Evolutionary conservation across 1,139 yeast species (phyloP), one percentile per base, ranked within the genome.

Genomic region (Candida sp.): DNA sequence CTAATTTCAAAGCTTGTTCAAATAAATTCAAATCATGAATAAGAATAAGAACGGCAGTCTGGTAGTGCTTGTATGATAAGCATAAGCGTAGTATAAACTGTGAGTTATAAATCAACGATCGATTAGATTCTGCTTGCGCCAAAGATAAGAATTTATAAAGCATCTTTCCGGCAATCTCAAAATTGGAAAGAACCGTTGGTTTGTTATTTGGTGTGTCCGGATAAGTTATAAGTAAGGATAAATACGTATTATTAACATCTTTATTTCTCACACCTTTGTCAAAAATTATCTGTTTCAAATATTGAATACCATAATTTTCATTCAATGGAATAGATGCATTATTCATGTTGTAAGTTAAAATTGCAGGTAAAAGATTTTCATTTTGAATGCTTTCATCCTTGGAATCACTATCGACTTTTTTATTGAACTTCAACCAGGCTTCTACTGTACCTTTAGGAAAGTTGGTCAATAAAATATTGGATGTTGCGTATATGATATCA

Each of bases 1-100:
- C 95, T 46, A 91, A 60, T 41, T 75, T 73, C 35, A 91, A 81
- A 0, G 98, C 98, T 46, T 87, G 93, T 47, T 88, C 96, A 57
- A 75, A 87, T 40, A 86, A 70, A 4, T 75, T 80, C 68, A 88
- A 66, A 45, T 71, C 76, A 44, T 80, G 72, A 1, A 91, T 79
- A 52, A 87, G 81, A 30, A 93, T 77, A 46, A 79, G 76, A 5
- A 89, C 82, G 0, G 95, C 89, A 1, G 91, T 78, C 48, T 79
- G 79, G 39, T 75, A 70, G 46, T 79, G 81, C 12, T 75, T 63
- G 55, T 79, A 75, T 41, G 77, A 76, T 42, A 86, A 73, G 54
- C 96, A 87, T 35, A 90, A 63, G 44, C 98, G 70, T 37, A 93
- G 63, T 1, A 91, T 79, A 51, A 87, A 87, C 51, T 88, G 90